These are phyloP conservation scores for Rhizoclosmatium sp. DNA, from an alignment of 192 early-diverging fungal species.

Conservation along the genomic window DNA sequence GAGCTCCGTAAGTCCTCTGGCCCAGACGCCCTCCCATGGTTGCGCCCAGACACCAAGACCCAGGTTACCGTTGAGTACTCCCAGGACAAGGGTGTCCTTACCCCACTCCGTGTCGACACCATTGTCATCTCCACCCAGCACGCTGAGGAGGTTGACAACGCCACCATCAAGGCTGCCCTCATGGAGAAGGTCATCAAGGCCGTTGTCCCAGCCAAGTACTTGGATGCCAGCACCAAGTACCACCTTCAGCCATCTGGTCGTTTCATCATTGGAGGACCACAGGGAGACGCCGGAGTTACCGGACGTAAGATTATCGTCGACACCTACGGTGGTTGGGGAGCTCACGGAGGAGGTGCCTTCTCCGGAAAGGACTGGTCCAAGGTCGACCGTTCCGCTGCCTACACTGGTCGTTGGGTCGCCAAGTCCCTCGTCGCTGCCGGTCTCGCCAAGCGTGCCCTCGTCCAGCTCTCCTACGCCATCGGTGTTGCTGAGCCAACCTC, in stretches of 20 bases:
- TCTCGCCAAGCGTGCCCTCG: slow-evolving; percentile 89
- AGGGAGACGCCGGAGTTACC: slow-evolving; percentile 99
- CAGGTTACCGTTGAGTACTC: slow-evolving; percentile 99
- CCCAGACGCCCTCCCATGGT: slow-evolving; percentile 82
- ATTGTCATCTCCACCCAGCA: slow-evolving; percentile 99
- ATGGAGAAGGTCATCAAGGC: slow-evolving; percentile 91
- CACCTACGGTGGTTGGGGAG: slow-evolving; percentile 94
- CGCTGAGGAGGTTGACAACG: slow-evolving; percentile 85
- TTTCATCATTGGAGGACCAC: slow-evolving; percentile 99
- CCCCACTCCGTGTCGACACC: slow-evolving; percentile 95
- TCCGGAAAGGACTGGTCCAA: slow-evolving; percentile 99
- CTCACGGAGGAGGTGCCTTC: slow-evolving; percentile 99
- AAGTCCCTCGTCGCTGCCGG: slow-evolving; percentile 95
- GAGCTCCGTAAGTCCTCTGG: slow-evolving; percentile 85
- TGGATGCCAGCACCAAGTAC: slow-evolving; percentile 90
- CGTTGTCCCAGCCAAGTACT: slow-evolving; percentile 91
- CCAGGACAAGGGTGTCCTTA: slow-evolving; percentile 91
- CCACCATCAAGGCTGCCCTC: slow-evolving; percentile 84
- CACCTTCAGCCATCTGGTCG: slow-evolving; percentile 98
- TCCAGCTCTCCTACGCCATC: slow-evolving; percentile 98
- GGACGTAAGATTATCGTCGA: slow-evolving; percentile 96
- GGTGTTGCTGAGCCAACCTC: slow-evolving; percentile 98
- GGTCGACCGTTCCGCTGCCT: slow-evolving; percentile 98
- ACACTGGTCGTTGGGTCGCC: slow-evolving; percentile 97
- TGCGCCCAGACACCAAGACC: slow-evolving; percentile 99